Base-by-base conservation (phyloP, 2,329 filamentous ascomycete genomes). In the Stagonosporopsis chrysanthemi region DNA sequence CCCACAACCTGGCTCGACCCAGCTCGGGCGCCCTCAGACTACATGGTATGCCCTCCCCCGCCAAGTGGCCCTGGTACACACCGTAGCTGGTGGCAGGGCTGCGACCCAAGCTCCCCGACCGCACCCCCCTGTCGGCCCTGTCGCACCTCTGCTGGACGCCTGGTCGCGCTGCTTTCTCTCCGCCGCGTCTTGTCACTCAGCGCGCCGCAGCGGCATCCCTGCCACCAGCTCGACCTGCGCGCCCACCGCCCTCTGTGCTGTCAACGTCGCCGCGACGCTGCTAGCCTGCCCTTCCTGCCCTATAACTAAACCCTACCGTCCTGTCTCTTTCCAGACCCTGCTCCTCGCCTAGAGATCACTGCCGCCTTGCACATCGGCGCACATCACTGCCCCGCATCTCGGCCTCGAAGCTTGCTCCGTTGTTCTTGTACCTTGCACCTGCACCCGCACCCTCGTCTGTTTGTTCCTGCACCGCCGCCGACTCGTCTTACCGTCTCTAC, bases 31-130 rank as follows among this genome's bases (percentile, higher is more conserved):
- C 71, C 65, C 61, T 62, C 61, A 66, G 68, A 66, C 73, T 73
- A 77, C 76, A 78, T 78, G 76, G 76, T 78, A 78, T 74, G 75
- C 73, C 73, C 24, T 24, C 43, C 48, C 48, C 65, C 63, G 70
- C 72, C 74, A 75, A 75, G 70, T 69, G 61, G 70, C 70, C 69
- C 53, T 56, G 47, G 46, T 46, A 50, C 40, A 35, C 29, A 39
- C 42, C 28, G 43, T 39, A 28, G 28, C 35, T 29, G 36, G 42
- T 52, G 22, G 47, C 54, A 57, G 54, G 48, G 48, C 70, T 71
- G 65, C 69, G 67, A 62, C 65, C 47, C 47, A 56, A 52, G 38
- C 42, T 29, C 48, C 54, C 48, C 42, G 64, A 63, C 60, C 61
- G 57, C 61, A 62, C 61, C 61, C 65, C 65, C 62, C 63, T 57